Evolutionary conservation across 2,329 filamentous ascomycete genomes (phyloP), one percentile per base, ranked within the genome.

Genomic region (Leptographium procerum): DNA sequence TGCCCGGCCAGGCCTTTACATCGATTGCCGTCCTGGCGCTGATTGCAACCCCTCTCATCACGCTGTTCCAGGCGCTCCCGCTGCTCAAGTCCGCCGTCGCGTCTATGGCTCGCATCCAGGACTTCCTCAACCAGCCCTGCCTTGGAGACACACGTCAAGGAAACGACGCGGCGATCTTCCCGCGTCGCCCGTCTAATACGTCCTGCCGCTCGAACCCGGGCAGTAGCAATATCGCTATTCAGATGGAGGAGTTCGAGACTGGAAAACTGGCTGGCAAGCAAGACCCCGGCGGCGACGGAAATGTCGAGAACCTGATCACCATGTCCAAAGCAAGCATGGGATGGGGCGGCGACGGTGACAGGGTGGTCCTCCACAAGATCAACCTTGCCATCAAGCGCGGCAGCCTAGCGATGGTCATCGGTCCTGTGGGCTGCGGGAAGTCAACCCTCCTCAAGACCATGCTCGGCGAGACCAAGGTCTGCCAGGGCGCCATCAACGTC

Each of bases 361-460:
- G 28, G n/a, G 16, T 33, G 16, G 31, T 59, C 6, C 53, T 54
- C 11, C 26, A 47, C 8, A 31, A 60, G 0, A 47, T 58, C 16
- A 47, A 29, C 10, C 26, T 52, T 5, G 3, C 45, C 4, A 11
- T 57, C 22, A 2, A 51, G 29, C 10, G 24, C 14, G 47, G 47
- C 26, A 22, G n/a, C 33, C 55, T 73, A 0, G 72, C 66, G 16
- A 70, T 75, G 63, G 45, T 76, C 2, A 63, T 74, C 0, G 74
- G 74, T 0, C 69, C 67, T 0, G 72, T 75, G 0, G 75, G 74
- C 1, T 71, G 70, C 33, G 74, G 75, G 24, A 77, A 77, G 56
- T 71, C 72, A 0, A 69, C 68, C 0, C 60, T 76, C 0, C 59
- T 75, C 14, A 67, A 72, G 36, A 67, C 68, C 0, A 64, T 76